Base-by-base conservation (phyloP, 306 rosid species). In the Casuarina equisetifolia region DNA sequence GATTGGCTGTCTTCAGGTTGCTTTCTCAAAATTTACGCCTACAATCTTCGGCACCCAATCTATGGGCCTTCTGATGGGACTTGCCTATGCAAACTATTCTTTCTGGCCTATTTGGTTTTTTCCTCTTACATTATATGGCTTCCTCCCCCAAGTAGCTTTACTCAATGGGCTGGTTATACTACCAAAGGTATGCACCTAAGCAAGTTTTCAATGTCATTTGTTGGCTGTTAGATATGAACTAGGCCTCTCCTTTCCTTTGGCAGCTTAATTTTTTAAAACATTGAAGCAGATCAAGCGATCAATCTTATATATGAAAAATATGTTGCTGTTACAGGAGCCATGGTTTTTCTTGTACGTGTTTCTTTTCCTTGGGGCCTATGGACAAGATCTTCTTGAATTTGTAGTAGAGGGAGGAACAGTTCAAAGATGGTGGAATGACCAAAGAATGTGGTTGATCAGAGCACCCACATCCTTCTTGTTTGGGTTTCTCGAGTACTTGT, bases 71-170 rank as follows among this genome's bases (percentile, higher is more conserved):
- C 69, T 80, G 0, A 82, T 82, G 88, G 87, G 85, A 38, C 79
- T 85, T 6, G 45, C 70, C 16, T 87, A 78, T 15, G 35, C 85
- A 1, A 46, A 84, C 59, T 79, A 70, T 69, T 15, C 79, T 9
- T 77, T 76, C 17, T 74, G 81, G 83, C 9, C 82, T 67, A 4
- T 50, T 32, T 77, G 78, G 82, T 69, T 83, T 11, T 42, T 85
- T 75, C 91, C 88, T 0, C 9, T 75, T 61, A 40, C 72, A 20
- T 17, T 59, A 0, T 84, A 86, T 70, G 81, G 81, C 6, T 84
- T 87, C 74, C 78, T 87, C 0, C 90, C 90, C 3, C 89, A 77
- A 2, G 15, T 85, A 17, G 83, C 88, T 50, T 82, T 82, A 10
- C 70, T 81, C 67, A 73, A 69, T 76, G 90, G 86, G 44, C 3